A percentile compares a stretch with the other conserved stretches of the same genome.
phyloP scores from a whole-genome alignment of 305 asterid genomes.

The Withania somnifera region DNA sequence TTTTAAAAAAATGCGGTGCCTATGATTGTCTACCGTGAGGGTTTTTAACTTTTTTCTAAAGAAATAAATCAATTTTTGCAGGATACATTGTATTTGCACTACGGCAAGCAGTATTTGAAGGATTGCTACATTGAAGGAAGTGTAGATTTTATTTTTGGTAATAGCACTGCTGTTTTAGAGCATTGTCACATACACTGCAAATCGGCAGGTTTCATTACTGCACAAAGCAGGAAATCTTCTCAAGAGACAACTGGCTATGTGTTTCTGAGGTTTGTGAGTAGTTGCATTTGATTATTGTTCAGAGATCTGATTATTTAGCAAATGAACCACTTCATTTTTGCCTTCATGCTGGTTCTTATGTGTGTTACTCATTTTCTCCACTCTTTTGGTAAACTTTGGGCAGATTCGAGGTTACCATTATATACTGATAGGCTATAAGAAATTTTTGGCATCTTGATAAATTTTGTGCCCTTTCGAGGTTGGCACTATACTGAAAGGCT shows the following conservation, averaged over 20 bases:
- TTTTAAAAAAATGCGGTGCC: background rate
- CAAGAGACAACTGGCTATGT: slow-evolving; percentile 91
- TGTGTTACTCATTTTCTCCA: background rate
- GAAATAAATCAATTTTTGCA: slow-evolving; percentile 16
- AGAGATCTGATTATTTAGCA: background rate
- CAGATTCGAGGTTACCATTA: background rate
- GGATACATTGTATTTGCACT: slow-evolving; percentile 88
- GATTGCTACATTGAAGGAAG: slow-evolving; percentile 96
- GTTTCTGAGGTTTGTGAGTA: slow-evolving; percentile 54
- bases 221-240: slow-evolving; percentile 92
- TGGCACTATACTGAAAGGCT: background rate
- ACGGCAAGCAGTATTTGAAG: slow-evolving; percentile 77
- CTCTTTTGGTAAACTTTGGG: background rate
- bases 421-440: background rate
- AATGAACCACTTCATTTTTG: background rate
- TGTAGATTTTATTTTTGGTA: slow-evolving; percentile 93
- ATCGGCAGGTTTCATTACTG: slow-evolving; percentile 66
- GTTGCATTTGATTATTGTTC: background rate
- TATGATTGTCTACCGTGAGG: background rate
- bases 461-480: background rate
- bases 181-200: slow-evolving; percentile 96
- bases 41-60: background rate
- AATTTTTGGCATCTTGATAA: background rate
- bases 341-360: background rate
- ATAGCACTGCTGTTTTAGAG: slow-evolving; percentile 96